A percentile compares a stretch with the other conserved stretches of the same genome.
These are phyloP conservation scores for Arabidopsis hybrid DNA, from an alignment of 441 rosid genomes.

Conservation along the genomic window DNA sequence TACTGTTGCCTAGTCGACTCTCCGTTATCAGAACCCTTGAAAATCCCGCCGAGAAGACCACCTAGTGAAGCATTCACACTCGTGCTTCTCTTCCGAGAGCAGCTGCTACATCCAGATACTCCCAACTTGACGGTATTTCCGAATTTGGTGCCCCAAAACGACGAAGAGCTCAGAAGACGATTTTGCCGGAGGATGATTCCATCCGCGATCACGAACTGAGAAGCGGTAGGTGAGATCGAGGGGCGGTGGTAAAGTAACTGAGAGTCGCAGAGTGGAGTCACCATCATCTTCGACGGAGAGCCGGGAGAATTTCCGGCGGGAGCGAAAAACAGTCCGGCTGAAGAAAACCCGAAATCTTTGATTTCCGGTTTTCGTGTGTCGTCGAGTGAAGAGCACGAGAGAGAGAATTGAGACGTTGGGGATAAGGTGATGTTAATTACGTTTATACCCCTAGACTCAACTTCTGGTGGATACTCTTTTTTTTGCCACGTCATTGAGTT, in stretches of 20 bases:
- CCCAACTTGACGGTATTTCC: conserved; percentile 43
- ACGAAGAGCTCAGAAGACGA: conserved; percentile 51
- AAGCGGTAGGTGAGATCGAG: conserved; percentile 50
- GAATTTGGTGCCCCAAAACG: conserved; percentile 47
- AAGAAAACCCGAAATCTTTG: background rate
- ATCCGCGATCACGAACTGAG: conserved; percentile 48
- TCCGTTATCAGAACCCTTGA: conserved; percentile 83
- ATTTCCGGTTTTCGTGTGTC: conserved; percentile 37
- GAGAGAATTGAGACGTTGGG: conserved; percentile 34
- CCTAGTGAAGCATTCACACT: conserved; percentile 73
- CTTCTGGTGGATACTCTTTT: conserved; percentile 18
- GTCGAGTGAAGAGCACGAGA: conserved; percentile 30
- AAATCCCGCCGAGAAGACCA: conserved; percentile 83
- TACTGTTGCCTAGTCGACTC: conserved; percentile 90
- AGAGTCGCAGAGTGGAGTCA: conserved; percentile 59
- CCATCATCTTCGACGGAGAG: conserved; percentile 51
- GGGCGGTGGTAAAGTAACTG: conserved; percentile 50
- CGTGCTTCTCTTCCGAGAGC: conserved; percentile 42
- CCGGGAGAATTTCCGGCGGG: conserved; percentile 37
- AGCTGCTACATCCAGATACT: conserved; percentile 33
- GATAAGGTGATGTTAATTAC: conserved; percentile 44
- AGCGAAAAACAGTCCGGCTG: conserved; percentile 7
- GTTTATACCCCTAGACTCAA: conserved; percentile 12
- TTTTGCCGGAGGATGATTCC: conserved; percentile 36
- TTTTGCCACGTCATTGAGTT: conserved; percentile 31